Conservation (phyloP, 208 protist genomes). For the Zelonia costaricensis region DNA sequence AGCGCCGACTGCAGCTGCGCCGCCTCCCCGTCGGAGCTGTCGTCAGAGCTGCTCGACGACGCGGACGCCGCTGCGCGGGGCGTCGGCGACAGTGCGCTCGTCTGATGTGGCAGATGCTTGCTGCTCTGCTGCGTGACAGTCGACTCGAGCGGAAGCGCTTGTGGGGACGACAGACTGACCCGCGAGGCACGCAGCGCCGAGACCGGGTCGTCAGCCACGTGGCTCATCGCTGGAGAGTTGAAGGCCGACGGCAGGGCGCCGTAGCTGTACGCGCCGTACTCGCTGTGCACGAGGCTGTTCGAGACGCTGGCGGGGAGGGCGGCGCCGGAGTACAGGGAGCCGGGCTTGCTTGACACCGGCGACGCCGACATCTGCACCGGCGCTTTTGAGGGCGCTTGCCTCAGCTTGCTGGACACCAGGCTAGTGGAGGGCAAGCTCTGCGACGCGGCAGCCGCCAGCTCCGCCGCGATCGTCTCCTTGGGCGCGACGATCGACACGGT, state of each 20-base stretch:
- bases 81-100: slow-evolving; percentile 6
- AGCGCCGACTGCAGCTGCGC: background rate
- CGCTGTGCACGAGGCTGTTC: slow-evolving; percentile 26
- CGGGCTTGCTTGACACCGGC: background rate
- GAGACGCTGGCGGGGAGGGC: background rate
- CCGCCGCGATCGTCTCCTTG: background rate
- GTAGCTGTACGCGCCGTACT: slow-evolving; percentile 26
- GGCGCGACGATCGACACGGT: background rate
- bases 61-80: background rate
- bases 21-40: background rate
- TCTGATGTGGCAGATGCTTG: slow-evolving; percentile 23
- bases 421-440: background rate
- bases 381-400: background rate
- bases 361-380: background rate
- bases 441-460: background rate
- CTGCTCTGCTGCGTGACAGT: background rate
- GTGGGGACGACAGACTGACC: background rate
- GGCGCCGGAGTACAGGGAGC: background rate
- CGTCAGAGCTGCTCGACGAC: slow-evolving; percentile 3
- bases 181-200: background rate
- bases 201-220: slow-evolving; percentile 9
- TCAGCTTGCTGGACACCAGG: slow-evolving; percentile 2
- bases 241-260: slow-evolving; percentile 18
- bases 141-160: background rate
- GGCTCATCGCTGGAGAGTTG: slow-evolving; percentile 24